Evolutionary conservation across 192 early-diverging fungal genomes (phyloP).

Genomic region (Jimgerdemannia flammicorona): DNA sequence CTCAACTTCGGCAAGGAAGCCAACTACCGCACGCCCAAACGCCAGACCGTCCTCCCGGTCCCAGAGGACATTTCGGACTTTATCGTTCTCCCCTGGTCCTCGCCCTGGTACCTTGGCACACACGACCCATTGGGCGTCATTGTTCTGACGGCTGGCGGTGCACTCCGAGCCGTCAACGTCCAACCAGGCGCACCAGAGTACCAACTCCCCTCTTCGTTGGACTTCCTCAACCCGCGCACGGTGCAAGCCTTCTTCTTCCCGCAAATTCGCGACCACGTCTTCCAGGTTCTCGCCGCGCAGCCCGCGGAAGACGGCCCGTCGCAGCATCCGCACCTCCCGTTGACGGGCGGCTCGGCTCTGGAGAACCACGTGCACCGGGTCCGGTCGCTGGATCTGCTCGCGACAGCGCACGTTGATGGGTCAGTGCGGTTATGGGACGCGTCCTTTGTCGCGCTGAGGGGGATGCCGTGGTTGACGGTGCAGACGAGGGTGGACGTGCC

Average conservation of each 20-base stretch:
- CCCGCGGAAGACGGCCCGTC: neutral
- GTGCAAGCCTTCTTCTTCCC: conserved; percentile 22
- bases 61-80: conserved; percentile 38
- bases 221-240: conserved; percentile 29
- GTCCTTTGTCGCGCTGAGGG: conserved; percentile 28
- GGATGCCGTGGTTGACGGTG: conserved; percentile 34
- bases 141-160: conserved; percentile 30
- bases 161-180: conserved; percentile 25
- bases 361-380: conserved; percentile 29
- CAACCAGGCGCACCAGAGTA: conserved; percentile 22
- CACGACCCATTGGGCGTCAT: conserved; percentile 35
- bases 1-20: conserved; percentile 32
- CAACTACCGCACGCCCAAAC: conserved; percentile 24
- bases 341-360: conserved; percentile 31
- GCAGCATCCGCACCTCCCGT: conserved; percentile 25
- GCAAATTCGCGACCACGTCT: conserved; percentile 13
- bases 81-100: conserved; percentile 28
- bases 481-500: conserved; percentile 19
- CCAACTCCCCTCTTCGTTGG: conserved; percentile 30
- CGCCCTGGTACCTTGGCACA: conserved; percentile 30
- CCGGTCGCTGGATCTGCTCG: conserved; percentile 32
- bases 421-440: conserved; percentile 49
- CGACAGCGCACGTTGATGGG: conserved; percentile 34
- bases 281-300: conserved; percentile 14
- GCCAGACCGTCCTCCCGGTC: conserved; percentile 35